Percentiles rank a stretch among this genome's conserved stretches.
Conservation (phyloP, 2,329 filamentous ascomycete species). For the Botrytis medusae region DNA sequence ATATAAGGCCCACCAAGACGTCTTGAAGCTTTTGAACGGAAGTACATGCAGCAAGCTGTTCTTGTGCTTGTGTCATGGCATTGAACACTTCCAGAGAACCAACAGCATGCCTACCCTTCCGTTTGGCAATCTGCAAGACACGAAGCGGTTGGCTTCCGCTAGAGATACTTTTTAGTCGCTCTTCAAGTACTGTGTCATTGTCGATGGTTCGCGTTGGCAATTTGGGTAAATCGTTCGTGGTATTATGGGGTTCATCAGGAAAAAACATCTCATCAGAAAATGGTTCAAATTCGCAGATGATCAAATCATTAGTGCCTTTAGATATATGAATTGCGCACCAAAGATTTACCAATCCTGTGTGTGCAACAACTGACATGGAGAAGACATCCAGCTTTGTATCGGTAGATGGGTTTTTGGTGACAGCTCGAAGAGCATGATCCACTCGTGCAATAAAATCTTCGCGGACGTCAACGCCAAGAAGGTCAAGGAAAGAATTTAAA, state of each 20-base stretch:
- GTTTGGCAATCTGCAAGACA: conserved; percentile 71
- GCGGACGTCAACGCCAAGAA: conserved; percentile 74
- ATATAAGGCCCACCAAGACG: conserved; percentile 79
- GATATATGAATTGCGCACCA: conserved; percentile 43
- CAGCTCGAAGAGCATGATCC: conserved; percentile 13
- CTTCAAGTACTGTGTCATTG: conserved; percentile 69
- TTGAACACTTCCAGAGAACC: conserved; percentile 88
- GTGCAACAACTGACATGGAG: conserved; percentile 55
- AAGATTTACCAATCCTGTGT: conserved; percentile 15
- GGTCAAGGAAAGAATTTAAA: conserved; percentile 77
- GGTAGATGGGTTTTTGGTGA: conserved; percentile 31
- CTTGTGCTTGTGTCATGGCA: conserved; percentile 88
- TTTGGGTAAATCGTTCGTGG: conserved; percentile 47
- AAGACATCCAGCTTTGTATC: conserved; percentile 86
- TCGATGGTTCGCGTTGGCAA: conserved; percentile 71
- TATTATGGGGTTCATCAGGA: conserved; percentile 46
- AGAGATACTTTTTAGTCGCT: conserved; percentile 73
- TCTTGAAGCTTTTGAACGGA: conserved; percentile 74
- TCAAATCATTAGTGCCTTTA: conserved; percentile 62
- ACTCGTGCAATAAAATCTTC: conserved; percentile 16
- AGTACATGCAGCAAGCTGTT: conserved; percentile 73
- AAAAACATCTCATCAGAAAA: conserved; percentile 65
- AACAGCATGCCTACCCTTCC: conserved; percentile 55
- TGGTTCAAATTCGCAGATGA: conserved; percentile 87
- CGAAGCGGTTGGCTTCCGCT: conserved; percentile 75